These are phyloP conservation scores for Trypanosoma vivax DNA, from an alignment of 208 protist genomes.

Conservation along the genomic window DNA sequence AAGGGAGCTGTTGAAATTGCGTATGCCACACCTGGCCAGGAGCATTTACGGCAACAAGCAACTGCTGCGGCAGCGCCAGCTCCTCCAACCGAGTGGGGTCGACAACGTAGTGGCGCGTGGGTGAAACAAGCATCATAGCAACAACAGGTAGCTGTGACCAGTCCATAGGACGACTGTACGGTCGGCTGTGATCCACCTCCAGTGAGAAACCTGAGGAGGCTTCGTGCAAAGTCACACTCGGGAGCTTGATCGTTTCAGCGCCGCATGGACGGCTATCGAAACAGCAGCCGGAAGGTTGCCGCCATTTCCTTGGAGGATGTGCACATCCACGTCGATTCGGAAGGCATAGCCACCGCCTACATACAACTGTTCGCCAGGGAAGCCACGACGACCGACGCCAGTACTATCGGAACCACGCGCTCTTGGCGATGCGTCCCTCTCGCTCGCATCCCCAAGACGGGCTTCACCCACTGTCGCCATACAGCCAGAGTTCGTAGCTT, in stretches of 20 bases:
- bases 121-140: constrained; percentile 44
- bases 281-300: constrained; percentile 53
- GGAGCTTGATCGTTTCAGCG: constrained; percentile 47
- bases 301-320: constrained; percentile 54
- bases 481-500: constrained; percentile 3
- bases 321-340: constrained; percentile 72
- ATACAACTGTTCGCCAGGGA: constrained; percentile 53
- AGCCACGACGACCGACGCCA: constrained; percentile 11
- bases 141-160: constrained; percentile 62
- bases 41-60: constrained; percentile 51
- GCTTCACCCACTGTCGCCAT: constrained; percentile 2
- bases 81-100: constrained; percentile 71
- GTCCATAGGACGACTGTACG: constrained; percentile 40
- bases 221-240: constrained; percentile 55
- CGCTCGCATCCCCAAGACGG: background rate
- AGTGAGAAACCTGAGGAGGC: constrained; percentile 44
- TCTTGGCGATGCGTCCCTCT: background rate
- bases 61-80: constrained; percentile 70
- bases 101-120: constrained; percentile 74
- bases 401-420: background rate
- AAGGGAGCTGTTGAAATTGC: constrained; percentile 61
- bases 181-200: constrained; percentile 62
- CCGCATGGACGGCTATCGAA: constrained; percentile 58
- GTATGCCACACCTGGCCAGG: constrained; percentile 48
- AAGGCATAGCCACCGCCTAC: constrained; percentile 77